Base-by-base conservation (phyloP, 164 flowering plant genomes). In the Berberis vulgaris region DNA sequence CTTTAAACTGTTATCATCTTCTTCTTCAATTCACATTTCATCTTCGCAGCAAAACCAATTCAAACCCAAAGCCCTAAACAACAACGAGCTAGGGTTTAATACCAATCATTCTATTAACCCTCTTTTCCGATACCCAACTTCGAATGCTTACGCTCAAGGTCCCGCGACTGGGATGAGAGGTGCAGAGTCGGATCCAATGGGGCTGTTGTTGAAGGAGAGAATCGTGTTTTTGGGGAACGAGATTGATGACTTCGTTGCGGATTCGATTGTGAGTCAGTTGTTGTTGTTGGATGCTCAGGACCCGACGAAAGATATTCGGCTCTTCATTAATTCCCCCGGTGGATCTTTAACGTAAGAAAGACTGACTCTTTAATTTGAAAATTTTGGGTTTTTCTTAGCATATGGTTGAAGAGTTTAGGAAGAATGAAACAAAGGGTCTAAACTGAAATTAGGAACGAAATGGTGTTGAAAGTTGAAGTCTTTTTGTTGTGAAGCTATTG, bases 231-330 rank as follows among this genome's bases (percentile, higher is more conserved):
- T 92, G 67, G 98, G 98, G 0, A 77, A 64, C 65, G 38, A 38
- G 12, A 83, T 93, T 49, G 89, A 93, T 57, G 98, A 93, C 65
- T 88, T 88, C 43, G 82, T 93, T 1, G 98, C 96, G 1, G 98
- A 93, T 66, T 78, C 89, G 7, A 85, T 84, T 65, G 83, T 88
- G 6, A 86, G 94, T 68, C 96, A 93, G 79, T 68, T 93, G 72
- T 69, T 93, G 59, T 63, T 93, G 58, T 67, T 93, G 73, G 98
- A 93, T 56, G 91, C 92, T 66, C 83, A 83, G 62, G 97, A 93
- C 69, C 84, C 84, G 3, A 82, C 76, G 8, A 84, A 83, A 69
- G 97, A 89, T 73, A 93, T 93, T 58, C 73, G 84, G 26, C 84
- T 93, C 57, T 88, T 93, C 68, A 79, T 93, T 58, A 90, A 90